Evolutionary conservation across 1,284 basidiomycete genomes (phyloP), one percentile per base, ranked within the genome.

Genomic region (Leccinum subrobustum): DNA sequence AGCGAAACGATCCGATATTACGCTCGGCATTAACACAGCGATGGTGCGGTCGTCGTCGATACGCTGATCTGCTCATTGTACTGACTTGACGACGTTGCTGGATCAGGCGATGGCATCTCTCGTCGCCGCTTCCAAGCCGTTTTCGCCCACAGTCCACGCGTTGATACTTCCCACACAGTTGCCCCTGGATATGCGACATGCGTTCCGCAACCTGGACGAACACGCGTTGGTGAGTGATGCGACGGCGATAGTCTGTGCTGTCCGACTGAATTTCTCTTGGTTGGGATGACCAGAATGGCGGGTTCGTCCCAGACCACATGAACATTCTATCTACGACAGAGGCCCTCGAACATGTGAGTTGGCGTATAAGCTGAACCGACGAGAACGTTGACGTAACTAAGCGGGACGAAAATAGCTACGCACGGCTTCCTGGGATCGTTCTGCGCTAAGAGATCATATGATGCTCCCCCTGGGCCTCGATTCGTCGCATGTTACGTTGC

Each of bases 221-320:
- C 91, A 93, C 74, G 83, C 82, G 44, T 57, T 89, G 68, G 91
- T 90, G 62, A 67, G 84, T 75, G 37, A 44, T 20, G 11, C 18
- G 18, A 44, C 4, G 11, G 2, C 11, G 42, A 12, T 44, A 20
- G 18, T 44, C 9, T 20, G 56, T 5, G 18, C 14, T 8, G 20
- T 20, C 25, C 9, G 14, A 51, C 54, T 64, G 2, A 44, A 8
- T 4, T 7, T 37, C 2, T n/a, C 16, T 37, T 16, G n/a, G 9
- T 14, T 2, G 39, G 14, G 27, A 50, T 29, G n/a, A 57, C 63
- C 33, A 92, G 90, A 89, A 89, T 59, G 77, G 76, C 27, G 79
- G 79, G 18, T 73, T 80, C 35, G 74, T 83, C 48, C 87, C 88
- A 11, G 84, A 90, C 64, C 88, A 92, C 65, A 92, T 92, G 88